phyloP scores from a whole-genome alignment of 176 grass and related monocot species.

The Ensete ventricosum region DNA sequence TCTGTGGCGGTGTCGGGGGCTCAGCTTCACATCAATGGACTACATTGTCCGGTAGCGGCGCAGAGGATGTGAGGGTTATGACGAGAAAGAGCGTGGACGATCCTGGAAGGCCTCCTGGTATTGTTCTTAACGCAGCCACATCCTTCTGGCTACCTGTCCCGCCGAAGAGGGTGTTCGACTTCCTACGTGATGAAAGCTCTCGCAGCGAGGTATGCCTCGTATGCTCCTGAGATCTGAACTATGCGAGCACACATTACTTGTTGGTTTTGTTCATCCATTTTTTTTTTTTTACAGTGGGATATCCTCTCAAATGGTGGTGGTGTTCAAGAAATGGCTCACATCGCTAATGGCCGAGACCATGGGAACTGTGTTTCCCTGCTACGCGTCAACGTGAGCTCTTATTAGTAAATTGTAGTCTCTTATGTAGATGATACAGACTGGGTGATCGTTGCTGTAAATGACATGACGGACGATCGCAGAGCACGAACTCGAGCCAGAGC shows the following conservation, averaged over 20 bases:
- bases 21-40: conserved; percentile 93
- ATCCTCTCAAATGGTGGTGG: conserved; percentile 12
- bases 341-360: conserved; percentile 12
- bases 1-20: conserved; percentile 77
- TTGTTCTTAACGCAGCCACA: conserved; percentile 89
- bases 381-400: neutral
- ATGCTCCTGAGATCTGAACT: neutral
- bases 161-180: conserved; percentile 85
- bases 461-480: neutral
- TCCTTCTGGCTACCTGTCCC: conserved; percentile 90
- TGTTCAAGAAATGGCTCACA: conserved; percentile 19
- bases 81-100: conserved; percentile 98
- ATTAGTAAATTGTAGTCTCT: too few relatives aligned
- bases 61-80: conserved; percentile 93
- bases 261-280: neutral
- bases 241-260: neutral
- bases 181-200: conserved; percentile 81
- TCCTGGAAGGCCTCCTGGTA: conserved; percentile 71
- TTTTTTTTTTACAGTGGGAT: conserved; percentile 1
- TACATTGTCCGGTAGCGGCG: conserved; percentile 79
- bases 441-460: too few relatives aligned
- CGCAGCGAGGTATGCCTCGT: conserved; percentile 50
- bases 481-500: conserved; percentile 11
- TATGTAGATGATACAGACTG: too few relatives aligned
- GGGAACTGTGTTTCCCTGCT: conserved; percentile 12